phyloP scores from a whole-genome alignment of 2,329 filamentous ascomycete genomes.

The Neocucurbitaria cava region DNA sequence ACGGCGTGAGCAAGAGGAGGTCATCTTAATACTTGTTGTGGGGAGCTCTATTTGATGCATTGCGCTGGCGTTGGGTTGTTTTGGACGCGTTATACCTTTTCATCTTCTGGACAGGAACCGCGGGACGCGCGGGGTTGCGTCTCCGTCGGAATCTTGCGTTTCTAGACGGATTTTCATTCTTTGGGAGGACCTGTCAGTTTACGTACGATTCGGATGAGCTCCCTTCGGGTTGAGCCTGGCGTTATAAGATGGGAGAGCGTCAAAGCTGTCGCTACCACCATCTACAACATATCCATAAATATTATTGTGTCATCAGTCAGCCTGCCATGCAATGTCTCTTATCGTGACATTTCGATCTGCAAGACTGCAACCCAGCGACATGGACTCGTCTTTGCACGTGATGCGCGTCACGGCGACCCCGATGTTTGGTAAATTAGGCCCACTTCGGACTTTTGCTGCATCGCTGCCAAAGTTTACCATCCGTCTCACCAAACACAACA shows the following conservation, averaged over 20 bases:
- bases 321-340: background rate
- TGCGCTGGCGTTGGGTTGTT: constrained; percentile 39
- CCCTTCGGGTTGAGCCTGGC: constrained; percentile 46
- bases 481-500: constrained; percentile 4
- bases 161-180: background rate
- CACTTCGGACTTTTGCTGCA: constrained; percentile 22
- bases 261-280: constrained; percentile 17
- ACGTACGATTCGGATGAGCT: constrained; percentile 23
- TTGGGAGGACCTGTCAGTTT: background rate
- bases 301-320: constrained; percentile 7
- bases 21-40: constrained; percentile 18
- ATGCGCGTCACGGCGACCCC: constrained; percentile 20
- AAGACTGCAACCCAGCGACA: constrained; percentile 18
- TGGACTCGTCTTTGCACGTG: constrained; percentile 24
- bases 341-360: constrained; percentile 7
- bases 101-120: constrained; percentile 13
- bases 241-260: constrained; percentile 20
- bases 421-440: constrained; percentile 27
- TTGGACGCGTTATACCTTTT: constrained; percentile 37
- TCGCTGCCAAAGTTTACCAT: background rate
- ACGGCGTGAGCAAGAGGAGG: constrained; percentile 24
- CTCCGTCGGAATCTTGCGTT: constrained; percentile 1
- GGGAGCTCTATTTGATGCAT: constrained; percentile 29
- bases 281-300: constrained; percentile 21
- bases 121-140: constrained; percentile 5